These are phyloP conservation scores for Salpingoeca rosetta DNA, from an alignment of 78 protist genomes.

Conservation along the genomic window DNA sequence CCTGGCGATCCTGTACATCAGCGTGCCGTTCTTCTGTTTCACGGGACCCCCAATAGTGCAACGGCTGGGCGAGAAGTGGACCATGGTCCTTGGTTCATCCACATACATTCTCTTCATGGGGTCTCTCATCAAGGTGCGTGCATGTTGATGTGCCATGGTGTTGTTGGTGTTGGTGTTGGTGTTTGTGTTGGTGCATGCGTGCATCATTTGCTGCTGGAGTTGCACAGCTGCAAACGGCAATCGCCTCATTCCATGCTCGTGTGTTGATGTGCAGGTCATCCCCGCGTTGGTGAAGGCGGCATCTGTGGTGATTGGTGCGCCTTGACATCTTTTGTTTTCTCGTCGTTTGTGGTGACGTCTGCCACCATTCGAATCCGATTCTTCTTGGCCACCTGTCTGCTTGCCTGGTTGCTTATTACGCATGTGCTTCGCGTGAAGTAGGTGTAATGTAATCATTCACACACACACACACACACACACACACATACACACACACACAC, in stretches of 20 bases:
- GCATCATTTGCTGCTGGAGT: no score
- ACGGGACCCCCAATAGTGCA: background rate
- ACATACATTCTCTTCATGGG: background rate
- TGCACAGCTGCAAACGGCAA: no score
- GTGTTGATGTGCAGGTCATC: no score
- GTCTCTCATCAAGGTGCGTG: background rate
- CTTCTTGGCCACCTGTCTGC: no score
- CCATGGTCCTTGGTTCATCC: constrained; percentile 4
- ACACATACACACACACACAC: no score
- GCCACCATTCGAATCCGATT: background rate
- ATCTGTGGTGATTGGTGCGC: background rate
- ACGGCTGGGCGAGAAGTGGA: background rate
- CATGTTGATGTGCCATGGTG: background rate
- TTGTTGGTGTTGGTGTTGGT: no score
- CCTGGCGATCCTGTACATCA: background rate
- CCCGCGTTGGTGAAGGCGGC: background rate
- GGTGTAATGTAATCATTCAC: no score
- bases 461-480: no score
- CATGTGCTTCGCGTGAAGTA: no score
- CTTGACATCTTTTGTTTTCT: background rate
- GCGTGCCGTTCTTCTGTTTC: background rate
- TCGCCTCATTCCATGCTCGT: no score
- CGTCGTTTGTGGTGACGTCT: background rate
- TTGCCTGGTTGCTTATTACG: no score
- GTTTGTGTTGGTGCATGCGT: no score